Evolutionary conservation across 805 yeast species (phyloP).

Genomic region (Priceomyces medius): DNA sequence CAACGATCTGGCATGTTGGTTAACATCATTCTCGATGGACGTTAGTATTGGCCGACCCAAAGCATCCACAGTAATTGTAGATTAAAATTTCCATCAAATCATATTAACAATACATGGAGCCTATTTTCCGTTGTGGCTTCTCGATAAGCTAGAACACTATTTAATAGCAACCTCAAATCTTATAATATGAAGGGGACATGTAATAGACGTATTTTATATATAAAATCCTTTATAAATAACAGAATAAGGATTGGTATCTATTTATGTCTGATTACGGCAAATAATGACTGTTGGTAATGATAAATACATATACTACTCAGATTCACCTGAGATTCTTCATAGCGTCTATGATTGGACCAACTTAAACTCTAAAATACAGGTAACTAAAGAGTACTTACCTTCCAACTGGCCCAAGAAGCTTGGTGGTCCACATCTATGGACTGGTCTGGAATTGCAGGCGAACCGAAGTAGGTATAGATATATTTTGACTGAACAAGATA

Average conservation of each 20-base stretch:
- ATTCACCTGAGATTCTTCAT: conserved; percentile 6
- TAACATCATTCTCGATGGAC: too few relatives aligned
- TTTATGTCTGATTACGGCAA: too few relatives aligned
- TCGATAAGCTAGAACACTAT: neutral
- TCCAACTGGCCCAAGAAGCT: conserved; percentile 10
- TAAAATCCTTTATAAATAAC: neutral
- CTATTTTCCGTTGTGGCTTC: conserved; percentile 9
- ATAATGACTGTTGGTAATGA: neutral
- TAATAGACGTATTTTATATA: neutral
- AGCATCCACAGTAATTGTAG: conserved; percentile 1
- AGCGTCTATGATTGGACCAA: conserved; percentile 10
- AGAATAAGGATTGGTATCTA: too few relatives aligned
- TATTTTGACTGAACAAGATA: conserved; percentile 8
- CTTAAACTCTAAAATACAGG: neutral
- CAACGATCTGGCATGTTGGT: too few relatives aligned
- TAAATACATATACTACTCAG: conserved; percentile 5
- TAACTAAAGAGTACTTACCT: conserved; percentile 4
- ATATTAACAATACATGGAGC: too few relatives aligned
- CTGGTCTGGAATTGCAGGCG: conserved; percentile 7
- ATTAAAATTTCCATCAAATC: neutral
- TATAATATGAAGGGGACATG: too few relatives aligned
- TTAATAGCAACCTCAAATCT: neutral
- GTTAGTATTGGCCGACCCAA: too few relatives aligned
- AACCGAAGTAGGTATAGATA: conserved; percentile 9
- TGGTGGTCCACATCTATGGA: conserved; percentile 11